phyloP scores from a whole-genome alignment of 2,329 filamentous ascomycete genomes.

The Dactylellina haptotyla region DNA sequence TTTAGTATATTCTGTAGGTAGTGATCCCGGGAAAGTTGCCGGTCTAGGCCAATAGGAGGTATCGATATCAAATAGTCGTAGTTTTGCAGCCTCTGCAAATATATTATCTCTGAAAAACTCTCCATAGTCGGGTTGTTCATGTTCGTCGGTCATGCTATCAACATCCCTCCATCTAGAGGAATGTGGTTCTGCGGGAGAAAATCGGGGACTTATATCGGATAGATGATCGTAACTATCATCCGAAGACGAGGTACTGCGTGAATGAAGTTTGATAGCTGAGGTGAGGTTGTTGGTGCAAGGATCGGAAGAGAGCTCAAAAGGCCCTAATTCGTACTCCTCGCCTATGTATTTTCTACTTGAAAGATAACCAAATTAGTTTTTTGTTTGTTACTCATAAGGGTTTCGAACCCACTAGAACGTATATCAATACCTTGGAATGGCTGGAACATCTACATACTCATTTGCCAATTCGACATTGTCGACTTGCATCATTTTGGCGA shows the following conservation, averaged over 20 bases:
- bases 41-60: too few species aligned
- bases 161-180: constrained; percentile 13
- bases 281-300: constrained; percentile 1
- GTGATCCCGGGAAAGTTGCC: neutral
- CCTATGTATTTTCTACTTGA: too few species aligned
- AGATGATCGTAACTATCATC: constrained; percentile 36
- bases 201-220: constrained; percentile 47
- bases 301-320: constrained; percentile 28
- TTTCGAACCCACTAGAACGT: too few species aligned
- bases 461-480: constrained; percentile 27
- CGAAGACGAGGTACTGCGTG: constrained; percentile 13
- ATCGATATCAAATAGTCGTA: too few species aligned
- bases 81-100: too few species aligned
- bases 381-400: neutral
- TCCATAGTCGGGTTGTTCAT: too few species aligned
- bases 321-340: constrained; percentile 8
- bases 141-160: constrained; percentile 10
- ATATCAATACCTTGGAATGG: too few species aligned
- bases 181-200: constrained; percentile 18
- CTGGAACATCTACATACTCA: constrained; percentile 20
- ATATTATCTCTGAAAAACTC: too few species aligned
- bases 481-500: constrained; percentile 24
- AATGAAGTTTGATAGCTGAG: constrained; percentile 15
- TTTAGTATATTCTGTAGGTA: constrained; percentile 11
- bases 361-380: neutral